Percentiles rank a stretch among this genome's conserved stretches.
These are phyloP conservation scores for Metarhizium album DNA, from an alignment of 2,329 filamentous ascomycete species.

Conservation along the genomic window DNA sequence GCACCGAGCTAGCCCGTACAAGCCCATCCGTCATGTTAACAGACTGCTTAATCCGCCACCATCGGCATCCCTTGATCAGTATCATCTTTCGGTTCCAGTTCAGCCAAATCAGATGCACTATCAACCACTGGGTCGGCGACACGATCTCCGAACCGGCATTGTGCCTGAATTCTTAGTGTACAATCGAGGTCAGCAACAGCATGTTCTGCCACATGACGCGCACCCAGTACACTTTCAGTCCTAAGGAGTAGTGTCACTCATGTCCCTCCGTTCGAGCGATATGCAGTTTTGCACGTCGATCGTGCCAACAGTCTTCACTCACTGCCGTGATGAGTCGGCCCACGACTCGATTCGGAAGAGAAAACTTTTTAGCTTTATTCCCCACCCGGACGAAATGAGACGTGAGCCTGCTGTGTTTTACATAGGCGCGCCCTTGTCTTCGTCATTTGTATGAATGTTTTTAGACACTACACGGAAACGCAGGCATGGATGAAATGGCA, in stretches of 20 bases:
- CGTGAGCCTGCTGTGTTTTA: not conserved
- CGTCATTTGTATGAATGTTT: constrained; percentile 9
- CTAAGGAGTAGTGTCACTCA: constrained; percentile 16
- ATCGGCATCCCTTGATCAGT: constrained; percentile 65
- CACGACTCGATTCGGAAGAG: not conserved
- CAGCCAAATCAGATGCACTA: constrained; percentile 71
- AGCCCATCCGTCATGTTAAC: constrained; percentile 79
- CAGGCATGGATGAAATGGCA: constrained; percentile 15
- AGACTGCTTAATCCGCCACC: constrained; percentile 85
- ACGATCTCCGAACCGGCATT: constrained; percentile 58
- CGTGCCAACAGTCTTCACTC: not conserved
- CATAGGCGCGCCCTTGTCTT: not conserved
- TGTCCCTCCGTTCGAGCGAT: not conserved
- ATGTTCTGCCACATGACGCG: constrained; percentile 14
- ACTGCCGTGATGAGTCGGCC: not conserved
- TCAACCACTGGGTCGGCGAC: constrained; percentile 60
- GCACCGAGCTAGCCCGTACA: constrained; percentile 84
- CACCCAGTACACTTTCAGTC: constrained; percentile 24
- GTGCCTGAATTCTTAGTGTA: constrained; percentile 50
- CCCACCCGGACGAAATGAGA: not conserved
- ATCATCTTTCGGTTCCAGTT: constrained; percentile 47
- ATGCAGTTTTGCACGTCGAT: not conserved
- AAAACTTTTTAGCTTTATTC: not conserved
- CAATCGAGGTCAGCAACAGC: constrained; percentile 22
- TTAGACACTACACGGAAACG: constrained; percentile 9